phyloP scores from a whole-genome alignment of 768 basidiomycete genomes.

The Favolaschia claudopus region DNA sequence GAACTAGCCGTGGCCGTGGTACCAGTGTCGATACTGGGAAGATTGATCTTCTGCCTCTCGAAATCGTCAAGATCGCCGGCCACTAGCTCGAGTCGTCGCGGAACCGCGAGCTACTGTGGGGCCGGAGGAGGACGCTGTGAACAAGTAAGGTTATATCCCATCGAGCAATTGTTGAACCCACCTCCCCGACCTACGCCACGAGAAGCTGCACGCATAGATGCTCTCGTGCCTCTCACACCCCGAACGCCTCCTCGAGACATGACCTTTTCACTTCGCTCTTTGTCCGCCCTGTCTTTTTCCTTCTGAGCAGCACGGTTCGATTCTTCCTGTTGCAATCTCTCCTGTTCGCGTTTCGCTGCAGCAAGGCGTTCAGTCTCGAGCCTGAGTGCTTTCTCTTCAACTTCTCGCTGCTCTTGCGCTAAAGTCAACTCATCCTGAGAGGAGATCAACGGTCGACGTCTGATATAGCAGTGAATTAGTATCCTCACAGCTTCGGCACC shows the following conservation, averaged over 20 bases:
- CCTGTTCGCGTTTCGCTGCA: constrained; percentile 47
- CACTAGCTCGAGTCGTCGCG: too few species aligned
- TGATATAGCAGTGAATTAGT: not conserved
- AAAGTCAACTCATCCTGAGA: constrained; percentile 67
- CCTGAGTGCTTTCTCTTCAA: constrained; percentile 46
- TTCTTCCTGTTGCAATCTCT: constrained; percentile 60
- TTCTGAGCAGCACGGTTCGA: constrained; percentile 51
- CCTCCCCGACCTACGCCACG: constrained; percentile 47
- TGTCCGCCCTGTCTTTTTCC: constrained; percentile 50
- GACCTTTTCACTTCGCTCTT: constrained; percentile 52
- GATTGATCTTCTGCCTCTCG: too few species aligned
- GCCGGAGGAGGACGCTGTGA: too few species aligned
- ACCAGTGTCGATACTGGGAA: too few species aligned
- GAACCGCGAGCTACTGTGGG: too few species aligned
- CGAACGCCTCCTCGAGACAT: constrained; percentile 62
- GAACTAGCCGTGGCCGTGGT: too few species aligned
- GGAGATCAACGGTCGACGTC: not conserved
- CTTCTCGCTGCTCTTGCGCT: constrained; percentile 55
- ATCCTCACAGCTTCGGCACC: constrained; percentile 73
- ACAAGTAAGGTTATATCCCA: not conserved
- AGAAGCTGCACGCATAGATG: constrained; percentile 60
- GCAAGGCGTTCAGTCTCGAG: constrained; percentile 57
- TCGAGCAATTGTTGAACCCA: constrained; percentile 26
- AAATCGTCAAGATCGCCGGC: too few species aligned
- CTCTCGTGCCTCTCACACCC: constrained; percentile 77